Evolutionary conservation across 257 asterid genomes (phyloP).

Genomic region (Primulina huaijiensis): DNA sequence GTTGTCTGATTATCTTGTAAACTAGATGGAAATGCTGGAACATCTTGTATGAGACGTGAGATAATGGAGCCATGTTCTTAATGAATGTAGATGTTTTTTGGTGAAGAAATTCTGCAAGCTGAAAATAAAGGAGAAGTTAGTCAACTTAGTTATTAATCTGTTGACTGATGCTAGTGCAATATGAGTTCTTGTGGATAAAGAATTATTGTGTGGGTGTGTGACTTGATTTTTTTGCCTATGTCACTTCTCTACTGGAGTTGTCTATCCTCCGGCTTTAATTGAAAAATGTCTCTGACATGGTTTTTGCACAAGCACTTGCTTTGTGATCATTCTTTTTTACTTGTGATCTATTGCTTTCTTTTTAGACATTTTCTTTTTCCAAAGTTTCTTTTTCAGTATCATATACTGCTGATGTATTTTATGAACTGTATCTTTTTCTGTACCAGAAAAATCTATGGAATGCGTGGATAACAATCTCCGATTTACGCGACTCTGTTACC

Average conservation of each 20-base stretch:
- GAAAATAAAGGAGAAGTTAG: neutral
- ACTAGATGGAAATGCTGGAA: neutral
- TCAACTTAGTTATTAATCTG: neutral
- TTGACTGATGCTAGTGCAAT: neutral
- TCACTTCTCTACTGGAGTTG: neutral
- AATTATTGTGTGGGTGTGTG: neutral
- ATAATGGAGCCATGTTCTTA: too few relatives aligned
- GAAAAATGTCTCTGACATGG: neutral
- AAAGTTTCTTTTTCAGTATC: neutral
- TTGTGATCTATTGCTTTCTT: neutral
- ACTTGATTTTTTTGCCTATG: neutral
- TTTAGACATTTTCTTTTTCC: neutral
- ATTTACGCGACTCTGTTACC: constrained; percentile 83
- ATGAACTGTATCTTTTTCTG: constrained; percentile 14
- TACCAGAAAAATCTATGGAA: constrained; percentile 85
- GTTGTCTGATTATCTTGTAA: neutral
- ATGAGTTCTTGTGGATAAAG: neutral
- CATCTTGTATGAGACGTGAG: neutral
- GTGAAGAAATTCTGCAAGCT: neutral
- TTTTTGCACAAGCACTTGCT: neutral
- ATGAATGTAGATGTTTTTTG: neutral
- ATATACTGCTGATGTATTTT: constrained; percentile 5
- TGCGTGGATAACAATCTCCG: constrained; percentile 93
- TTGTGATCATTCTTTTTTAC: too few relatives aligned
- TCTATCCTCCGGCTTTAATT: neutral